Percentiles rank a stretch among this genome's conserved stretches.
Evolutionary conservation across 495 filamentous ascomycete genomes (phyloP).

Genomic region (Baudoinia panamericana): DNA sequence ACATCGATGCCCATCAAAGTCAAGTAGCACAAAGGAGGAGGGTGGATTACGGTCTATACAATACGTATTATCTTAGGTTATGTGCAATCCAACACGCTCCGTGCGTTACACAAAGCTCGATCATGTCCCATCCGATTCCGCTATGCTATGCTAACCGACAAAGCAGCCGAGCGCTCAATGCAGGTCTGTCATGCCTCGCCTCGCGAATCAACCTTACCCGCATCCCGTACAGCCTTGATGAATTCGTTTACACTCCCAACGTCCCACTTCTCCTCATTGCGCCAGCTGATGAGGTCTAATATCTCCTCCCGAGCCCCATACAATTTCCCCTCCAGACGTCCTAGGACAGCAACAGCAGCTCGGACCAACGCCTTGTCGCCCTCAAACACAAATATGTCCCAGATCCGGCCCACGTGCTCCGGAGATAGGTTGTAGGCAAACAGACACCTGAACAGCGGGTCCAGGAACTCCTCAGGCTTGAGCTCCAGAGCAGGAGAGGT

Average conservation of each 20-base stretch:
- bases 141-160: too few relatives aligned
- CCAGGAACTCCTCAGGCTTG: constrained; percentile 41
- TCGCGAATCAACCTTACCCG: constrained; percentile 44
- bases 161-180: too few relatives aligned
- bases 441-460: constrained; percentile 45
- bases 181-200: too few relatives aligned
- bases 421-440: constrained; percentile 48
- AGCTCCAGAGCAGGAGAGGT: constrained; percentile 29
- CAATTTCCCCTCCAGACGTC: constrained; percentile 47
- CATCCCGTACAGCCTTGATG: constrained; percentile 52
- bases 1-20: too few relatives aligned
- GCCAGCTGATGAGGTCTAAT: constrained; percentile 42
- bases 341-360: constrained; percentile 59
- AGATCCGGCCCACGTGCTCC: constrained; percentile 65
- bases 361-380: constrained; percentile 72
- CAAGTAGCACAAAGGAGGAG: too few relatives aligned
- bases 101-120: too few relatives aligned
- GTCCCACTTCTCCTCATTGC: constrained; percentile 27
- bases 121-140: too few relatives aligned
- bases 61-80: too few relatives aligned
- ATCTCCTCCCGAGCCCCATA: constrained; percentile 43
- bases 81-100: too few relatives aligned
- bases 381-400: constrained; percentile 93
- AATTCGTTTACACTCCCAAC: constrained; percentile 53
- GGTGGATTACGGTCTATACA: too few relatives aligned